phyloP scores from a whole-genome alignment of 352 stramenopile species.

The Globisporangium recalcitrans region DNA sequence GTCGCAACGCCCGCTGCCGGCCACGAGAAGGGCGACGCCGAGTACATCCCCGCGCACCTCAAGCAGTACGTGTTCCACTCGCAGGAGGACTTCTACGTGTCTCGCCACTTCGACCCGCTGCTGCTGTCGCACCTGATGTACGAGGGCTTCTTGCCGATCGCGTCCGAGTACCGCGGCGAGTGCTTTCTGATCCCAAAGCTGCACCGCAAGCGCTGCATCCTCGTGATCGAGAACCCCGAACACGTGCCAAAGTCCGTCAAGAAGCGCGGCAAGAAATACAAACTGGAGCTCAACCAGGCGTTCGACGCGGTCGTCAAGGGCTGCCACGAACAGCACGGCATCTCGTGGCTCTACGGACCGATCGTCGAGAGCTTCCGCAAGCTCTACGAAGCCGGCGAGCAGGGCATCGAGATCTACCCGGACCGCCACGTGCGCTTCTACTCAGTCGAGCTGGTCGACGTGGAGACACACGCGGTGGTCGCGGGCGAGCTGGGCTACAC shows the following conservation, averaged over 20 bases:
- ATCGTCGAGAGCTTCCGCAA: constrained; percentile 82
- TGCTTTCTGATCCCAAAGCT: constrained; percentile 87
- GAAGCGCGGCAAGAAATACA: constrained; percentile 88
- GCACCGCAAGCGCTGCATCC: constrained; percentile 85
- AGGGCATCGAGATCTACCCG: constrained; percentile 58
- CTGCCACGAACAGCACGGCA: constrained; percentile 90
- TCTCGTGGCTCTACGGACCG: constrained; percentile 90
- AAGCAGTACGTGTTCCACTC: constrained; percentile 85
- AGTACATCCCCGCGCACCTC: constrained; percentile 87
- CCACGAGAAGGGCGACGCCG: constrained; percentile 39
- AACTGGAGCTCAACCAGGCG: constrained; percentile 82
- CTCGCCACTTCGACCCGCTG: constrained; percentile 82
- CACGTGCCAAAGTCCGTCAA: constrained; percentile 89
- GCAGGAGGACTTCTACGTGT: constrained; percentile 92
- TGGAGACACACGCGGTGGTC: constrained; percentile 63
- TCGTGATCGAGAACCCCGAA: constrained; percentile 50
- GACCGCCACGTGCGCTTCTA: constrained; percentile 75
- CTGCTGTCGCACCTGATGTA: constrained; percentile 90
- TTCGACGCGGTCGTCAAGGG: constrained; percentile 87
- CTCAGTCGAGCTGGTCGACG: constrained; percentile 89
- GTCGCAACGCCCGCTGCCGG: not conserved
- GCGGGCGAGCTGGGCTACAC: constrained; percentile 93
- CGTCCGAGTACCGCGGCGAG: constrained; percentile 64
- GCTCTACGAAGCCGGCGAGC: constrained; percentile 52
- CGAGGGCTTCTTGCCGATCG: constrained; percentile 94